phyloP scores from a whole-genome alignment of 139 green algal genomes.

The Nannochloris sp. region DNA sequence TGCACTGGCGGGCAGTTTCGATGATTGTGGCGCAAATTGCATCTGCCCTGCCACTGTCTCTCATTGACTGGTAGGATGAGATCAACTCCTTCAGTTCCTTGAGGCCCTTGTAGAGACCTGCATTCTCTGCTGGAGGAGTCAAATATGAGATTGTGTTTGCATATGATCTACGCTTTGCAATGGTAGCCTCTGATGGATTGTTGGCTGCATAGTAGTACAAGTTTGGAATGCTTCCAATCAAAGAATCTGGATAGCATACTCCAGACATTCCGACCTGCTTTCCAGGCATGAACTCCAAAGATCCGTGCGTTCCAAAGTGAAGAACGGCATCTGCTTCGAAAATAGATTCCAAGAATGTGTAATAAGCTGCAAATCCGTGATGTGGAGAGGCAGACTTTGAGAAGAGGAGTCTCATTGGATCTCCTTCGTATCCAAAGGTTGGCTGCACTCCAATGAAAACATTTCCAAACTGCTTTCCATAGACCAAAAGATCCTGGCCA shows the following conservation, averaged over 20 bases:
- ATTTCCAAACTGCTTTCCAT: conserved; percentile 95
- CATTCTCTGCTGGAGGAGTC: conserved; percentile 97
- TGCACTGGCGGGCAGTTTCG: conserved; percentile 89
- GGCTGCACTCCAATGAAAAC: conserved; percentile 99
- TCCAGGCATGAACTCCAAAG: conserved; percentile 99
- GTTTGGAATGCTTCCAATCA: conserved; percentile 97
- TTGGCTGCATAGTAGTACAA: conserved; percentile 99
- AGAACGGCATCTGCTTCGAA: conserved; percentile 94
- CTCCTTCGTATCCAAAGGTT: conserved; percentile 98
- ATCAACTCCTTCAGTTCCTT: conserved; percentile 97
- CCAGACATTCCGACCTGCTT: conserved; percentile 98
- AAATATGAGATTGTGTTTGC: conserved; percentile 99
- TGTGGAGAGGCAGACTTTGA: conserved; percentile 84
- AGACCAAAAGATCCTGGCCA: conserved; percentile 93
- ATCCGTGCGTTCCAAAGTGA: conserved; percentile 98
- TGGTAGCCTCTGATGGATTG: conserved; percentile 98
- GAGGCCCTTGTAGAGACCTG: conserved; percentile 77
- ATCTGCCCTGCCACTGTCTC: conserved; percentile 69
- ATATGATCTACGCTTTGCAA: conserved; percentile 97
- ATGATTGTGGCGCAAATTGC: conserved; percentile 95
- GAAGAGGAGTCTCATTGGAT: conserved; percentile 99
- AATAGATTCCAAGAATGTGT: conserved; percentile 97
- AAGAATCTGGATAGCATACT: conserved; percentile 93
- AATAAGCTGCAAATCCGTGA: conserved; percentile 99
- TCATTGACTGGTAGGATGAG: conserved; percentile 82